Conservation (phyloP, 116 monocot species). For the Zostera marina region DNA sequence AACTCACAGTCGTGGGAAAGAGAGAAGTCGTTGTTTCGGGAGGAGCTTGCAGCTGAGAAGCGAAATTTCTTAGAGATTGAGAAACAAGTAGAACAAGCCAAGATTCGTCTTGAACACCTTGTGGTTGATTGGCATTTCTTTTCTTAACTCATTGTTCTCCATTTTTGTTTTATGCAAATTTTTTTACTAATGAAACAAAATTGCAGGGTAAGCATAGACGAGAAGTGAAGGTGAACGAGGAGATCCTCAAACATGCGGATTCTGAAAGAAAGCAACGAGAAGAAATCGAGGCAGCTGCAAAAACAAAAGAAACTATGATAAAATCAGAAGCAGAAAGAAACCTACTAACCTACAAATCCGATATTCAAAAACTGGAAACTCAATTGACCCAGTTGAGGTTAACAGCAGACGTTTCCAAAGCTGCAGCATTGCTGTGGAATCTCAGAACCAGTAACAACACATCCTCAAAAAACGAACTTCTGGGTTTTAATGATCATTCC, state of each 20-base stretch:
- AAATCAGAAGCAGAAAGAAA: constrained; percentile 31
- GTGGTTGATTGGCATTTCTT: constrained; percentile 24
- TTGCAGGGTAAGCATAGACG: constrained; percentile 39
- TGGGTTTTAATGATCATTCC: too few species aligned
- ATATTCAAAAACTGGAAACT: constrained; percentile 32
- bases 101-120: constrained; percentile 30
- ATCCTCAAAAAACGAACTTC: too few species aligned
- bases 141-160: background rate
- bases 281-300: constrained; percentile 34
- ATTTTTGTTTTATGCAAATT: background rate
- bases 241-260: constrained; percentile 13
- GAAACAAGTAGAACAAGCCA: constrained; percentile 40
- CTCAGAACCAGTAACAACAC: constrained; percentile 2
- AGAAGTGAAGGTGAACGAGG: constrained; percentile 38
- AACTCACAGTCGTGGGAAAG: constrained; percentile 52
- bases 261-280: constrained; percentile 32
- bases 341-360: constrained; percentile 30
- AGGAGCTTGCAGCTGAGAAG: constrained; percentile 50
- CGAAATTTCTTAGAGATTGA: constrained; percentile 24
- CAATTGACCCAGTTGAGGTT: constrained; percentile 34
- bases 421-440: constrained; percentile 24
- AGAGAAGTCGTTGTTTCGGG: constrained; percentile 38
- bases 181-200: background rate
- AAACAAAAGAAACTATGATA: constrained; percentile 36
- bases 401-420: constrained; percentile 20